Percentiles rank a stretch among this genome's conserved stretches.
phyloP scores from a whole-genome alignment of 2,329 filamentous ascomycete species.

The Thelonectria rubi region DNA sequence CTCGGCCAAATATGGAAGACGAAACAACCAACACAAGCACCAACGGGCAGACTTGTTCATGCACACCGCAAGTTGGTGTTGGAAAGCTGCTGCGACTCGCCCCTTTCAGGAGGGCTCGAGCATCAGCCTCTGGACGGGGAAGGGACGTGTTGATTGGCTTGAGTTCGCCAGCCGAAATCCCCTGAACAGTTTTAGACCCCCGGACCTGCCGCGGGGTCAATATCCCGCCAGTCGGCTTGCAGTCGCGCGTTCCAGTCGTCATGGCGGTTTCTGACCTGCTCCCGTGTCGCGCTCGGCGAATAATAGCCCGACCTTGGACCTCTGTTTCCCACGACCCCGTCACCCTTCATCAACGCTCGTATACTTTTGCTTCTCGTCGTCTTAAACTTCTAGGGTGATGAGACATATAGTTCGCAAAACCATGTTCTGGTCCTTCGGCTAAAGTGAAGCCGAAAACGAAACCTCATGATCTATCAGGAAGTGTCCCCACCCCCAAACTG shows the following conservation, averaged over 20 bases:
- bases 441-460: slow-evolving; percentile 1
- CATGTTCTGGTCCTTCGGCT: background rate
- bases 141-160: background rate
- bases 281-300: background rate
- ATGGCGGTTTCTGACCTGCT: background rate
- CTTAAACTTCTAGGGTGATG: background rate
- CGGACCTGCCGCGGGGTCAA: background rate
- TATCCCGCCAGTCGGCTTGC: slow-evolving; percentile 2
- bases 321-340: background rate
- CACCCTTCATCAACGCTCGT: background rate
- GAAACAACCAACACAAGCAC: background rate
- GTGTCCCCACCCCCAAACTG: slow-evolving; percentile 7
- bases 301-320: background rate
- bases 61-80: background rate
- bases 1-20: background rate
- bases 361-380: background rate
- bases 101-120: background rate
- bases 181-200: background rate
- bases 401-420: background rate
- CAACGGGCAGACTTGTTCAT: background rate
- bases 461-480: slow-evolving; percentile 7
- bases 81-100: background rate
- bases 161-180: background rate
- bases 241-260: background rate
- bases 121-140: background rate